Base-by-base conservation (phyloP, 306 rosid species). In the Luffa aegyptiaca region DNA sequence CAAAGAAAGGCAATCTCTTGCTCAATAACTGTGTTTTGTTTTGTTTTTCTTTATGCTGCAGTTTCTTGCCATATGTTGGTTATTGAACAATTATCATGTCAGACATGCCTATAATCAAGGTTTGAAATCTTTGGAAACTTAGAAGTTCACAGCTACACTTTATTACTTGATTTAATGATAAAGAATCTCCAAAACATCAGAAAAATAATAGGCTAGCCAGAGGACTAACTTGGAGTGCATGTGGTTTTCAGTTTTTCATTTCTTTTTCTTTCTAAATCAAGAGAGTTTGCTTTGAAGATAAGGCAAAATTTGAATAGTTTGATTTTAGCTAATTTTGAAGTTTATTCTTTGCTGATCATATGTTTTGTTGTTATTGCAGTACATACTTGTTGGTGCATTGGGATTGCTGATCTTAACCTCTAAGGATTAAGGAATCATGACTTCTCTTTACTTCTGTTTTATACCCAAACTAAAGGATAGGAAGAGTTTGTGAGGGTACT, bases 11-110 rank as follows among this genome's bases (percentile, higher is more conserved):
- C 35, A n/a, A 12, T 21, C 39, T 70, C 39, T 45, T 20, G 76
- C 18, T 70, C 37, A 71, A 39, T 16, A n/a, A n/a, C n/a, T n/a
- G n/a, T n/a, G n/a, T n/a, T n/a, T n/a, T n/a, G n/a, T 63, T 78
- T 35, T 48, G 9, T 76, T 65, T 69, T 65, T 63, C 20, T 69
- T 85, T 87, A n/a, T n/a, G n/a, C n/a, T 74, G 86, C 89, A 91
- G 97, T 85, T 85, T 91, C 81, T 81, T 94, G 82, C 97, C 97
- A 49, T 88, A 88, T 37, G 85, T 80, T 81, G 98, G 97, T 33
- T 92, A 88, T 87, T 82, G 57, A 64, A 90, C 96, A 21, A 88
- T 94, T 55, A 81, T 92, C 69, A 85, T 91, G 93, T 85, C 91
- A 6, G 93, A 94, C 20, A 85, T 74, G 57, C 98, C 98, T 44